Evolutionary conservation across 2,329 filamentous ascomycete genomes (phyloP).

Genomic region (Pyrenophora graminea): DNA sequence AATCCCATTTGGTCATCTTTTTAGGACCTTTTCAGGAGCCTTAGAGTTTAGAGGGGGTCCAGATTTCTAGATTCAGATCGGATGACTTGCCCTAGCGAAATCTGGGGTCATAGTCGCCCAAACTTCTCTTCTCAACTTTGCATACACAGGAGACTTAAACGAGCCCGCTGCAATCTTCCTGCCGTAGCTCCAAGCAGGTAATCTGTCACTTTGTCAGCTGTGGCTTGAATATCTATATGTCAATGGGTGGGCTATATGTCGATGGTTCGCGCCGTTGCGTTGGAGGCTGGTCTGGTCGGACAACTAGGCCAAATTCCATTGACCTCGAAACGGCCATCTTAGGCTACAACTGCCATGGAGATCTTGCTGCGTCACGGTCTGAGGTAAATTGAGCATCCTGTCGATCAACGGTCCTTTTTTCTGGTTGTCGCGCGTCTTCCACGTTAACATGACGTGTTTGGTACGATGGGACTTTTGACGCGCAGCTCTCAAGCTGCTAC

Average conservation of each 20-base stretch:
- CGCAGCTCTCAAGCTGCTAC: too few species aligned
- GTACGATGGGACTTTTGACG: too few species aligned
- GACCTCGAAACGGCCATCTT: conserved; percentile 6
- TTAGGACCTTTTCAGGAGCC: not conserved
- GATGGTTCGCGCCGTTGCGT: conserved; percentile 8
- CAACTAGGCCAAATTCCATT: not conserved
- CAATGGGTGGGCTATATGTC: not conserved
- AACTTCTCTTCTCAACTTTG: not conserved
- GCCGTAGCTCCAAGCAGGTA: not conserved
- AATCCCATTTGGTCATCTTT: not conserved
- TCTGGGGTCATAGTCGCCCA: not conserved
- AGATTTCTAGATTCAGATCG: too few species aligned
- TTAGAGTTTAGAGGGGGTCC: too few species aligned
- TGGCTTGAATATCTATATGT: too few species aligned
- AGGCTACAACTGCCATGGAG: not conserved
- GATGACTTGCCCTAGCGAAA: not conserved
- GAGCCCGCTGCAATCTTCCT: not conserved
- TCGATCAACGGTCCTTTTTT: too few species aligned
- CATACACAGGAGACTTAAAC: not conserved
- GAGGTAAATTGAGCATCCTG: too few species aligned
- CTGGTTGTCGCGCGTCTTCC: not conserved
- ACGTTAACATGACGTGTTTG: too few species aligned
- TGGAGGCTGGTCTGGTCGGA: not conserved
- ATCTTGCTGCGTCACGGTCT: not conserved
- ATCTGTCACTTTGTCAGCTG: conserved; percentile 3